A percentile compares a stretch with the other conserved stretches of the same genome.
Evolutionary conservation across 257 asterid genomes (phyloP).

Genomic region (Coffea canephora): DNA sequence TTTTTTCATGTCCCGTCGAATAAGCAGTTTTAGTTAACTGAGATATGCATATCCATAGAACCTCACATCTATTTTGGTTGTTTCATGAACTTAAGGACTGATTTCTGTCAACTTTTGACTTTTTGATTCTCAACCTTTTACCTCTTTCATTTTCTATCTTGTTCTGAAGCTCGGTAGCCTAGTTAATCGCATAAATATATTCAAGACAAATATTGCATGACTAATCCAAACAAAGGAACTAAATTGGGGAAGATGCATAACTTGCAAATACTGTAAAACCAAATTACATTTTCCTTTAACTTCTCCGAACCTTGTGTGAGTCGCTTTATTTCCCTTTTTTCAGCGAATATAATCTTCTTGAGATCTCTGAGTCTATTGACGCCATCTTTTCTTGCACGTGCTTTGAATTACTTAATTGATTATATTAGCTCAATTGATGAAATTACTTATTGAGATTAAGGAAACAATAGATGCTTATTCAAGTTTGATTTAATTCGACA

Average conservation of each 20-base stretch:
- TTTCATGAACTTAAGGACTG: constrained; percentile 67
- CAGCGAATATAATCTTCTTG: constrained; percentile 51
- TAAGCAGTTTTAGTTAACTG: constrained; percentile 7
- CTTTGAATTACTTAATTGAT: too few relatives aligned
- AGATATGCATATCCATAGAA: not conserved
- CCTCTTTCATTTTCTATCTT: constrained; percentile 98
- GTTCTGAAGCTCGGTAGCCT: constrained; percentile 84
- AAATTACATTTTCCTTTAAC: constrained; percentile 73
- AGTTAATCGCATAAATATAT: not conserved
- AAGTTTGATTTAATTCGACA: too few relatives aligned
- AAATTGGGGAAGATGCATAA: not conserved
- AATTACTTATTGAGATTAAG: too few relatives aligned
- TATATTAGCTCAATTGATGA: too few relatives aligned
- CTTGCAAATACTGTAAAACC: not conserved
- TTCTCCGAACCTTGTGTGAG: constrained; percentile 68
- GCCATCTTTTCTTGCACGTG: constrained; percentile 44
- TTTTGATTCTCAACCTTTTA: constrained; percentile 66
- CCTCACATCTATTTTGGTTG: not conserved
- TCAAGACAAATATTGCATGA: not conserved
- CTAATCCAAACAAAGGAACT: not conserved
- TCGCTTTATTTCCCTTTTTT: constrained; percentile 73
- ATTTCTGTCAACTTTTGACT: constrained; percentile 60
- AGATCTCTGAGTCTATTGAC: constrained; percentile 63
- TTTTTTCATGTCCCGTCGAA: constrained; percentile 69
- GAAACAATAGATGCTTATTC: too few relatives aligned